A percentile compares a stretch with the other conserved stretches of the same genome.
phyloP scores from a whole-genome alignment of 139 green algal genomes.

The Chlorella sp. region DNA sequence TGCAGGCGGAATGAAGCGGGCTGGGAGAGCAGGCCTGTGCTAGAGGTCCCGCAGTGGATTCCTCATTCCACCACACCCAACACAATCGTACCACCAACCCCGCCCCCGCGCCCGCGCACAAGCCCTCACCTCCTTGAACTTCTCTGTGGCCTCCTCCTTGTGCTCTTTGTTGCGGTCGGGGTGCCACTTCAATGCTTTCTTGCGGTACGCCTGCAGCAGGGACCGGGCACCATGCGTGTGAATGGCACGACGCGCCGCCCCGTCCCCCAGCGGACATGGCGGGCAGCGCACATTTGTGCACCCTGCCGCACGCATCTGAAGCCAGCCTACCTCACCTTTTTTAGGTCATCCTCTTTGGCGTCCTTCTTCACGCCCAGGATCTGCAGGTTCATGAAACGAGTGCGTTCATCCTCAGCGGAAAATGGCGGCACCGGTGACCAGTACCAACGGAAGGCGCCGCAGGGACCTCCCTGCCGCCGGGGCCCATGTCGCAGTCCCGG shows the following conservation, averaged over 20 bases:
- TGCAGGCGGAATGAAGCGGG: too few relatives aligned
- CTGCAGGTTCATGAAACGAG: background rate
- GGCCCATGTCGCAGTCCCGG: too few relatives aligned
- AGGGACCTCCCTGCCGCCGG: too few relatives aligned
- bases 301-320: background rate
- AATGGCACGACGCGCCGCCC: background rate
- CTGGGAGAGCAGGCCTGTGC: too few relatives aligned
- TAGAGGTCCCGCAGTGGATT: too few relatives aligned
- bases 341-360: slow-evolving; percentile 81
- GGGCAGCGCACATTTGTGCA: background rate
- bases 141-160: slow-evolving; percentile 51
- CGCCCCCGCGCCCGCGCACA: too few relatives aligned
- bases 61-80: too few relatives aligned
- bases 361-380: slow-evolving; percentile 78
- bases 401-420: too few relatives aligned
- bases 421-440: background rate
- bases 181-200: slow-evolving; percentile 52
- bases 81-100: too few relatives aligned
- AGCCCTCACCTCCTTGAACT: slow-evolving; percentile 62
- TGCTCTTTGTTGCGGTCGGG: slow-evolving; percentile 23
- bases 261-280: too few relatives aligned
- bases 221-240: background rate
- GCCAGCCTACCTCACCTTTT: slow-evolving; percentile 67
- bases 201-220: slow-evolving; percentile 43
- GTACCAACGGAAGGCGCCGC: too few relatives aligned